Conservation (phyloP, 1,284 basidiomycete species). For the Exobasidium rhododendri region DNA sequence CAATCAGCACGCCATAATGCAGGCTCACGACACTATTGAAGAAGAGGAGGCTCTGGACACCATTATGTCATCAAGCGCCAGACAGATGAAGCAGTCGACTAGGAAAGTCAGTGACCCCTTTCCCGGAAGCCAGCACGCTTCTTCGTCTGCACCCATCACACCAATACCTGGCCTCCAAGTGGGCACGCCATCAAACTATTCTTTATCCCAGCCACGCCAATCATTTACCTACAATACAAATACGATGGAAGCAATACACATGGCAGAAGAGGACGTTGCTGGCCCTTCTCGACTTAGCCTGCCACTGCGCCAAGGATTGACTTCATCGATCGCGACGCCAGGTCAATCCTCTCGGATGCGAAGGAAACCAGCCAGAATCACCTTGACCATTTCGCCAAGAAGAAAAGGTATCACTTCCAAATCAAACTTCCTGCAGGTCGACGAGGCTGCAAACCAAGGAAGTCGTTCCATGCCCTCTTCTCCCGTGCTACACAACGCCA, state of each 20-base stretch:
- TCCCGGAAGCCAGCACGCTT: neutral
- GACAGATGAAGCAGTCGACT: neutral
- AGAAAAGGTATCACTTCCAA: slow-evolving; percentile 14
- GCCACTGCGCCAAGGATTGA: neutral
- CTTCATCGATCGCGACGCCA: neutral
- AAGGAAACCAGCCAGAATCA: slow-evolving; percentile 31
- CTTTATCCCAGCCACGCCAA: neutral
- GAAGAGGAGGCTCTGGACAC: neutral
- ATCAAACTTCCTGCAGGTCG: neutral
- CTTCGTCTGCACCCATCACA: neutral
- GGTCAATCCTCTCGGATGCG: slow-evolving; percentile 12
- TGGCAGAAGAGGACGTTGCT: neutral
- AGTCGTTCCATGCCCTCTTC: slow-evolving; percentile 36
- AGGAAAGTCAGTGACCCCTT: too few relatives aligned
- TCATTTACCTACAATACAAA: neutral
- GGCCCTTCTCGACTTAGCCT: neutral
- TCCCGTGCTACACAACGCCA: slow-evolving; percentile 13
- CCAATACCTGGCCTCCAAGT: neutral
- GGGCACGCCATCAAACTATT: neutral
- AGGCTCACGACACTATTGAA: neutral
- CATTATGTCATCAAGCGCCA: neutral
- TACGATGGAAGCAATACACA: neutral
- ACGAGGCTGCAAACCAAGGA: slow-evolving; percentile 15
- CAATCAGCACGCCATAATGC: neutral
- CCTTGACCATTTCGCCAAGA: slow-evolving; percentile 21